Base-by-base conservation (phyloP, 371 early-diverging fungal genomes). In the Coemansia sp. region DNA sequence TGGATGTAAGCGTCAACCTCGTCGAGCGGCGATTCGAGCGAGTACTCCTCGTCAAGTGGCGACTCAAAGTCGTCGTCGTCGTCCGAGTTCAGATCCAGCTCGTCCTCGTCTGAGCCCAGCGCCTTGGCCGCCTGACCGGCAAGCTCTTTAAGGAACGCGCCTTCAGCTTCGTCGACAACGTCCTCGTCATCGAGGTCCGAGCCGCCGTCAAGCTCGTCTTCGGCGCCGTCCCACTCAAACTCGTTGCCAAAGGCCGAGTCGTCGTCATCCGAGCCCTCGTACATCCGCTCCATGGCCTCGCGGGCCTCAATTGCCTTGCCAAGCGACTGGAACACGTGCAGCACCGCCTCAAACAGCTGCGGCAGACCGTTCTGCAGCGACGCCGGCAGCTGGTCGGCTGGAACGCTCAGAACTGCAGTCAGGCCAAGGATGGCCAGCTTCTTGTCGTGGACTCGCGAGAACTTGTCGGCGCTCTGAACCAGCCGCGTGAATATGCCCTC, bases 361-460 rank as follows among this genome's bases (percentile, higher is more conserved):
- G 83, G 72, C 89, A 89, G 89, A 4, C 85, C 90, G 51, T 69
- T 70, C 67, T 88, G 89, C 54, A 93, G 74, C 7, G 86, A 70
- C 0, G 82, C 65, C 7, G 96, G 95, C 9, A 93, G 71, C 59
- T 85, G 83, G 3, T 84, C 87, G 14, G 80, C 64, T 3, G 93
- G 90, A 1, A 92, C 77, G 10, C 81, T 81, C 40, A 95, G 62
- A 16, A 96, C 63, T 0, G 91, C 72, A 57, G 87, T 89, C 34
- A 95, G 74, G 0, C 94, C 85, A 41, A 92, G 70, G 49, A 96
- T 90, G 9, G 84, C 83, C 13, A 95, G 83, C 80, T 91, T 92
- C 84, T 93, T 95, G 81, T 96, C 97, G 69, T 94, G 93, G 5
- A 96, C 96, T 54, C 94, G 83, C 51, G 53, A 69, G 70, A 95